Evolutionary conservation across 257 asterid species (phyloP).

Genomic region (Nicotiana tomentosiformis): DNA sequence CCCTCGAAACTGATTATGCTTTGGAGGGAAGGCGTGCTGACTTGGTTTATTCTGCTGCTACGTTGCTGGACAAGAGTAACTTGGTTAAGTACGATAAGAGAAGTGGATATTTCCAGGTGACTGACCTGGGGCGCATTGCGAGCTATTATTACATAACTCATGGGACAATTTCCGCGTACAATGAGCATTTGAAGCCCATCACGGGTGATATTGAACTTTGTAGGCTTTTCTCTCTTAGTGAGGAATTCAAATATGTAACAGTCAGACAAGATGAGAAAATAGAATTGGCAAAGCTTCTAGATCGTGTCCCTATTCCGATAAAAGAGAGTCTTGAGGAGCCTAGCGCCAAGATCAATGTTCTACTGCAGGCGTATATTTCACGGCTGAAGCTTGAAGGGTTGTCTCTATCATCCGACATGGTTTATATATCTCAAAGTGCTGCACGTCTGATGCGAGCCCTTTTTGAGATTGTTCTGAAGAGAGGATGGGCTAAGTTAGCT

Average conservation of each 20-base stretch:
- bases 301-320: too few species aligned
- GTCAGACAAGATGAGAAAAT: conserved; percentile 39
- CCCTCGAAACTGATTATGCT: conserved; percentile 13
- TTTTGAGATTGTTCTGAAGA: conserved; percentile 7
- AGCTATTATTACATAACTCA: conserved; percentile 42
- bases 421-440: too few species aligned
- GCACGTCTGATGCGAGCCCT: too few species aligned
- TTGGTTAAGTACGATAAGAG: conserved; percentile 34
- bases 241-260: conserved; percentile 38
- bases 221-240: conserved; percentile 39
- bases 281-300: too few species aligned
- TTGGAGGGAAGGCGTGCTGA: conserved; percentile 36
- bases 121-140: conserved; percentile 46
- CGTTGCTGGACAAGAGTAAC: conserved; percentile 34
- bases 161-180: conserved; percentile 37
- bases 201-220: conserved; percentile 48
- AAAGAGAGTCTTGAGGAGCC: too few species aligned
- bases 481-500: conserved; percentile 41
- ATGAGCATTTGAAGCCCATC: conserved; percentile 39
- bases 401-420: too few species aligned
- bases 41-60: conserved; percentile 42
- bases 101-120: conserved; percentile 44
- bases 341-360: too few species aligned
- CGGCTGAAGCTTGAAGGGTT: too few species aligned
- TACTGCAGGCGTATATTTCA: too few species aligned